Base-by-base conservation (phyloP, 106 monocot species). In the Platanthera zijinensis region DNA sequence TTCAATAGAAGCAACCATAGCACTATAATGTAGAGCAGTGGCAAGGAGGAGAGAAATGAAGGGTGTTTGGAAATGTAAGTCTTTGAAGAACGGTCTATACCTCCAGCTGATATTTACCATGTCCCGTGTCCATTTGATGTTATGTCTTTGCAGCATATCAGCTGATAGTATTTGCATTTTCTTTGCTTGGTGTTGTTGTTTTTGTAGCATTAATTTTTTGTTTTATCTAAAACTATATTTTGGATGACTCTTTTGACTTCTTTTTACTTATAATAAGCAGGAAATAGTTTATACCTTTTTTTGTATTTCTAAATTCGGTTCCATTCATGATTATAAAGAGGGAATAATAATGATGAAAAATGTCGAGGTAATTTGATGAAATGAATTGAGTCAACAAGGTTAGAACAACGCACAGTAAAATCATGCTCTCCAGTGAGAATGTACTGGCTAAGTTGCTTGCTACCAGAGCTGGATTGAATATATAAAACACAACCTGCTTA, bases 391-490 rank as follows among this genome's bases (percentile, higher is more conserved):
- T 14, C 46, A 22, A 39, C 39, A 50, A 70, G 18, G 3, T 48
- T 14, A 70, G 48, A 70, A 15, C 22, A 72, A 90, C 93, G 81
- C 52, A 93, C 88, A 93, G 69, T 50, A 84, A 74, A 71, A 80
- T 78, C 80, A 90, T 75, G 79, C 81, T 88, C 39, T 90, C 86
- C 77, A 86, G 50, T n/a, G 93, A 86, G 52, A 93, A 83, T 75
- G 93, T 90, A 48, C 49, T 71, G 7, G 88, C 57, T 51, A 90
- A 79, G 76, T 84, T 90, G 61, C 68, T 77, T 46, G 90, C 64
- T 7, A 90, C 86, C 66, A 90, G 86, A 48, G 88, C 67, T 64
- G 93, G 93, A 86, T 88, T 93, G 32, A 90, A 93, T 47, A 93
- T 87, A 77, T 75, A 90, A 83, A 88, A 90, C 12, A 90, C 88